Percentiles rank a stretch among this genome's conserved stretches.
These are phyloP conservation scores for Diaporthe destruens DNA, from an alignment of 2,329 filamentous ascomycete genomes.

Conservation along the genomic window DNA sequence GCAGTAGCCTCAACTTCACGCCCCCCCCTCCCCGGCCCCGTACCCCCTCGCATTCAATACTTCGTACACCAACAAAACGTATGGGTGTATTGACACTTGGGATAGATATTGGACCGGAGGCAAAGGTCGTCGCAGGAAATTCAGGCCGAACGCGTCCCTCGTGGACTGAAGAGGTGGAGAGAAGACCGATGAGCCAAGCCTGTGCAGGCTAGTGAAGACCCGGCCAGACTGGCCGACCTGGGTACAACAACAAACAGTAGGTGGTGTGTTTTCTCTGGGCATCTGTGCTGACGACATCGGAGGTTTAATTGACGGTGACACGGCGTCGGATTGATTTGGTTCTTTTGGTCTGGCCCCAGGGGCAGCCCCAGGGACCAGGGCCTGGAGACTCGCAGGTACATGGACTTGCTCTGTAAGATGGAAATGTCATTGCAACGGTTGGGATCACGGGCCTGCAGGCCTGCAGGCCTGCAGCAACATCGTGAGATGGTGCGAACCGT, in stretches of 20 bases:
- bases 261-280: constrained; percentile 6
- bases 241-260: neutral
- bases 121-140: neutral
- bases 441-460: neutral
- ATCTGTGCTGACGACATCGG: constrained; percentile 28
- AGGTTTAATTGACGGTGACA: constrained; percentile 30
- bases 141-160: neutral
- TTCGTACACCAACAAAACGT: neutral
- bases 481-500: neutral
- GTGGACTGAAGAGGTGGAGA: neutral
- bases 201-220: neutral
- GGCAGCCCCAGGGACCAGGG: neutral
- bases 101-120: neutral
- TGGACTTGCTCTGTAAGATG: neutral
- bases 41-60: constrained; percentile 9
- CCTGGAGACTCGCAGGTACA: neutral
- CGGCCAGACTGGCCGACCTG: neutral
- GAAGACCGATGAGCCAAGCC: neutral
- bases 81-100: neutral
- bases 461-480: neutral
- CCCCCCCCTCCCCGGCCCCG: neutral
- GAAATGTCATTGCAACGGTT: neutral
- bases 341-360: neutral
- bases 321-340: constrained; percentile 27
- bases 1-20: constrained; percentile 29